Conservation (phyloP, 2,329 filamentous ascomycete genomes). For the Curvularia eragrostidis region DNA sequence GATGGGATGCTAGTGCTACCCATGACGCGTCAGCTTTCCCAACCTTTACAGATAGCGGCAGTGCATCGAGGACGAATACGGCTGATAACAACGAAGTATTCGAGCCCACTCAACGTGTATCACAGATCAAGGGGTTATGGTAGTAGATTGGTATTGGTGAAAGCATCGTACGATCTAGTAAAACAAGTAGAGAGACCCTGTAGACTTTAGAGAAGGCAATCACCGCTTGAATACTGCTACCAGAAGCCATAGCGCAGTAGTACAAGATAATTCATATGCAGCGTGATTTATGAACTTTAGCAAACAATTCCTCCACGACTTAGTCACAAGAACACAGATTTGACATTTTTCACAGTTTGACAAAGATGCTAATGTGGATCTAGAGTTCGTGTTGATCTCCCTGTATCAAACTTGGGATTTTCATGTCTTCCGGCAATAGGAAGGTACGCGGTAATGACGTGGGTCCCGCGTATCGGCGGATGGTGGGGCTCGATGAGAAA, state of each 20-base stretch:
- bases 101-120: constrained; percentile 76
- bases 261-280: neutral
- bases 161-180: neutral
- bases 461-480: constrained; percentile 33
- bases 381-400: neutral
- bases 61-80: constrained; percentile 33
- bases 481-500: constrained; percentile 32
- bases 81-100: constrained; percentile 53
- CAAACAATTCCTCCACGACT: neutral
- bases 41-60: constrained; percentile 54
- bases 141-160: constrained; percentile 18
- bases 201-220: neutral
- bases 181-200: neutral
- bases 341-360: neutral
- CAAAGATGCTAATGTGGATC: neutral
- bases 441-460: constrained; percentile 28
- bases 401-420: neutral
- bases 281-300: neutral
- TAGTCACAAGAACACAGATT: too few species aligned
- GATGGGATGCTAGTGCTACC: constrained; percentile 75
- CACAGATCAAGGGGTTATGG: constrained; percentile 58
- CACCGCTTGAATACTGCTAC: neutral
- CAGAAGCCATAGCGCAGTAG: neutral
- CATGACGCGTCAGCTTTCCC: constrained; percentile 49
- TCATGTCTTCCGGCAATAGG: constrained; percentile 3